Percentiles rank a stretch among this genome's conserved stretches.
Evolutionary conservation across 2,329 filamentous ascomycete species (phyloP).

Genomic region (Dothideomycetes sp.): DNA sequence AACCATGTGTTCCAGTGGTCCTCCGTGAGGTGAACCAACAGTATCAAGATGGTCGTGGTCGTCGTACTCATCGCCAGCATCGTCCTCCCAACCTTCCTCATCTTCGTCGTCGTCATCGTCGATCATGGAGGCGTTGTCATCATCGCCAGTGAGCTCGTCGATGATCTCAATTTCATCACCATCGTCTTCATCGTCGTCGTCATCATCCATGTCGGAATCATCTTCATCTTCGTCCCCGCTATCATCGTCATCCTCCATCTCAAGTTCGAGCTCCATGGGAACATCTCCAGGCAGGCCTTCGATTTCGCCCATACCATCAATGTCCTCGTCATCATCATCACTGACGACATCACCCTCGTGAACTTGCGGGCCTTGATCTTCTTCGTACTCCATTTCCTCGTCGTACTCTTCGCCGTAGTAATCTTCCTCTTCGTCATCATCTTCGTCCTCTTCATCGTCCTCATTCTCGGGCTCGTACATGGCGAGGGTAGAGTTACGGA

Average conservation of each 20-base stretch:
- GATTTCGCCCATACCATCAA: conserved; percentile 66
- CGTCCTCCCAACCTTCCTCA: conserved; percentile 29
- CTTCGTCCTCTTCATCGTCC: conserved; percentile 68
- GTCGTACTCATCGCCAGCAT: conserved; percentile 42
- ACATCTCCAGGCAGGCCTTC: conserved; percentile 52
- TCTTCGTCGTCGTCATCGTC: conserved; percentile 37
- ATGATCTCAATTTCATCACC: conserved; percentile 32
- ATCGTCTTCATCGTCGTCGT: conserved; percentile 51
- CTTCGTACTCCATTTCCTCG: conserved; percentile 83
- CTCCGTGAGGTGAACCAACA: conserved; percentile 17
- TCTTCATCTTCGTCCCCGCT: conserved; percentile 50
- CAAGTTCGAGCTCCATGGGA: conserved; percentile 71
- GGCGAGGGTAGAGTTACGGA: conserved; percentile 88
- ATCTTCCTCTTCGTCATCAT: conserved; percentile 51
- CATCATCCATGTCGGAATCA: conserved; percentile 47
- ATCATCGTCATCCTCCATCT: conserved; percentile 63
- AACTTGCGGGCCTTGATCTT: conserved; percentile 50
- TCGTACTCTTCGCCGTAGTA: conserved; percentile 80
- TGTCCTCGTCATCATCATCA: conserved; percentile 75
- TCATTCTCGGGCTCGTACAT: conserved; percentile 82
- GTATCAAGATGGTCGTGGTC: conserved; percentile 32
- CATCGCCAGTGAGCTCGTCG: conserved; percentile 36
- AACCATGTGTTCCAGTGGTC: conserved; percentile 25
- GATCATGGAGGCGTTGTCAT: conserved; percentile 33
- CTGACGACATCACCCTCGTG: conserved; percentile 82